Evolutionary conservation across 2,329 filamentous ascomycete species (phyloP), one percentile per base, ranked within the genome.

Genomic region (Pseudocercospora ulei): DNA sequence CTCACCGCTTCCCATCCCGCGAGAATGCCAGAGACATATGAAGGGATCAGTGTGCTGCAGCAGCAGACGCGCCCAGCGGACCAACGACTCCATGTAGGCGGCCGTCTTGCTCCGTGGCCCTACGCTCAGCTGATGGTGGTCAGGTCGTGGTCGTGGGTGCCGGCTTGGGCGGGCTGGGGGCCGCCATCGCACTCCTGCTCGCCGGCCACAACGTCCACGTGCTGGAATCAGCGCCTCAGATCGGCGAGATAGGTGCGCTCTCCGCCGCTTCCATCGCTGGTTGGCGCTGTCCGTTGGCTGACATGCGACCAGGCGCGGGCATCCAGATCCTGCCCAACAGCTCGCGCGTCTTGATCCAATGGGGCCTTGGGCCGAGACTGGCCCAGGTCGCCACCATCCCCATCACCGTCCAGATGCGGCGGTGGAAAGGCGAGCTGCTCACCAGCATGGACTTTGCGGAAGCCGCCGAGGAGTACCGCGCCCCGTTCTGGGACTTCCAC

Each of bases 401-500:
- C 3, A 56, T 53, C 39, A 60, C 55, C 38, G 65, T 57, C 47
- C 72, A 72, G 39, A 71, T 73, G 55, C 53, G 68, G 18, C 64
- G 66, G 1, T 74, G 70, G 71, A 71, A 70, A 38, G 70, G 71
- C 3, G 63, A 71, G 16, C 47, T 54, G 11, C 59, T 75, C 5
- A 66, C 66, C 0, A 53, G 57, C 1, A 65, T 73, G 59, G 62
- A 73, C 45, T 72, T 71, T 34, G 49, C 50, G 6, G 42, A 51
- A 9, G 55, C 60, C 14, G 56, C 54, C 3, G 39, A 41, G 12
- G 39, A 49, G 26, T 53, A 54, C 28, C 62, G 63, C 2, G 62
- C 59, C 17, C 68, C 62, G 14, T 74, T 72, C 47, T 69, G 67
- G 57, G 70, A 73, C 46, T 73, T 75, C 25, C 71, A 75, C 47